A percentile compares a stretch with the other conserved stretches of the same genome.
These are phyloP conservation scores for Cladophialophora immunda DNA, from an alignment of 2,329 filamentous ascomycete species.

Conservation along the genomic window DNA sequence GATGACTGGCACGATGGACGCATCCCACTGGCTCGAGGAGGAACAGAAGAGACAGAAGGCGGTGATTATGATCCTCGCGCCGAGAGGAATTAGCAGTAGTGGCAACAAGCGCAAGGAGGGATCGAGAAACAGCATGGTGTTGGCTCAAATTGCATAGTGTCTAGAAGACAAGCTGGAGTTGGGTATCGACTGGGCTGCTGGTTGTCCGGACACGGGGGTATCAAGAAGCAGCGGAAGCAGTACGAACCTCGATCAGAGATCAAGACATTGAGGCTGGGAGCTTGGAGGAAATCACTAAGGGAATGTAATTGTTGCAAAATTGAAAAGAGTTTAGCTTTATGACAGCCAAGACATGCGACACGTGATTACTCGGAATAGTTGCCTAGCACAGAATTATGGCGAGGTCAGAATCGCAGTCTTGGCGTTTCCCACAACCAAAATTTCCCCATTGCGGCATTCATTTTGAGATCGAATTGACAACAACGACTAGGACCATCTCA, in stretches of 20 bases:
- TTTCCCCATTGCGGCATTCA: slow-evolving; percentile 16
- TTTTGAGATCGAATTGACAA: slow-evolving; percentile 33
- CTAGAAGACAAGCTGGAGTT: not conserved
- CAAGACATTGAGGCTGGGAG: not conserved
- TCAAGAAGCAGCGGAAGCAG: not conserved
- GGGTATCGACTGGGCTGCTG: not conserved
- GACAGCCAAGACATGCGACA: slow-evolving; percentile 3
- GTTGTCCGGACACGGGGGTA: not conserved
- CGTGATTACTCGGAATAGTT: not conserved
- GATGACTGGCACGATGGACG: slow-evolving; percentile 29
- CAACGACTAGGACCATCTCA: slow-evolving; percentile 37
- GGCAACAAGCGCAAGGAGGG: not conserved
- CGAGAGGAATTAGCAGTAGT: not conserved
- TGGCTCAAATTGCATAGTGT: not conserved
- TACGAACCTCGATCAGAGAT: not conserved
- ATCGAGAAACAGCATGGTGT: not conserved
- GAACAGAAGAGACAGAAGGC: slow-evolving; percentile 39
- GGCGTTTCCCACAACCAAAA: slow-evolving; percentile 33
- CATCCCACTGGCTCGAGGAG: slow-evolving; percentile 32
- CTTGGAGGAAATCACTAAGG: not conserved
- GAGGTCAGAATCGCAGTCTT: slow-evolving; percentile 7
- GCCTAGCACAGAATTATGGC: not conserved
- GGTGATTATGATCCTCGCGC: slow-evolving; percentile 29
- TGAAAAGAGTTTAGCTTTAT: not conserved
- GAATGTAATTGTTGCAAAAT: not conserved